These are phyloP conservation scores for Eucalyptus erythrocorys DNA, from an alignment of 345 rosid species.

Conservation along the genomic window DNA sequence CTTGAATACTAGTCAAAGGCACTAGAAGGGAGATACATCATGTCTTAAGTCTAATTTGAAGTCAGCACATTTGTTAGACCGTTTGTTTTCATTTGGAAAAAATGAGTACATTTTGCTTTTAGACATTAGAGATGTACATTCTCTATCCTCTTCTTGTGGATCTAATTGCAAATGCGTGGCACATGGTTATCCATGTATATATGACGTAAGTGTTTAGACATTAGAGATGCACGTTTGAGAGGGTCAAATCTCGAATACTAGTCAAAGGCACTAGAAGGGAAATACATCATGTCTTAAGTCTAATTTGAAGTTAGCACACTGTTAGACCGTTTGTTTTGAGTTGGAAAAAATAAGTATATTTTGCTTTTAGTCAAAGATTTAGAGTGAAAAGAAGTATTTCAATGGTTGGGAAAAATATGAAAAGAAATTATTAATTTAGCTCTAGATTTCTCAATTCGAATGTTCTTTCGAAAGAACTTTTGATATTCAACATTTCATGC, in stretches of 20 bases:
- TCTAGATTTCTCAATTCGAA: not conserved
- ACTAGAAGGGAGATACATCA: too few species aligned
- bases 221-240: not conserved
- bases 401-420: not conserved
- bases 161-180: too few species aligned
- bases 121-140: too few species aligned
- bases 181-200: too few species aligned
- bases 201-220: too few species aligned
- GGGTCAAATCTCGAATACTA: not conserved
- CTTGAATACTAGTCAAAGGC: too few species aligned
- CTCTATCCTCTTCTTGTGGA: too few species aligned
- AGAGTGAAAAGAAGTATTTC: not conserved
- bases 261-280: not conserved
- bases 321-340: not conserved
- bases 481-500: not conserved
- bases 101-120: too few species aligned
- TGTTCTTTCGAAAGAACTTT: not conserved
- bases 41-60: too few species aligned
- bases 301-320: not conserved
- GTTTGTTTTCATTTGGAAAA: too few species aligned
- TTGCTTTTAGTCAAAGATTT: not conserved
- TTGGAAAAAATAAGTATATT: not conserved
- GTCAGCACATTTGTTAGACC: too few species aligned
- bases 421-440: not conserved
- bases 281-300: not conserved